Base-by-base conservation (phyloP, 23 red algal species). In the Cyanidioschyzon merolae region DNA sequence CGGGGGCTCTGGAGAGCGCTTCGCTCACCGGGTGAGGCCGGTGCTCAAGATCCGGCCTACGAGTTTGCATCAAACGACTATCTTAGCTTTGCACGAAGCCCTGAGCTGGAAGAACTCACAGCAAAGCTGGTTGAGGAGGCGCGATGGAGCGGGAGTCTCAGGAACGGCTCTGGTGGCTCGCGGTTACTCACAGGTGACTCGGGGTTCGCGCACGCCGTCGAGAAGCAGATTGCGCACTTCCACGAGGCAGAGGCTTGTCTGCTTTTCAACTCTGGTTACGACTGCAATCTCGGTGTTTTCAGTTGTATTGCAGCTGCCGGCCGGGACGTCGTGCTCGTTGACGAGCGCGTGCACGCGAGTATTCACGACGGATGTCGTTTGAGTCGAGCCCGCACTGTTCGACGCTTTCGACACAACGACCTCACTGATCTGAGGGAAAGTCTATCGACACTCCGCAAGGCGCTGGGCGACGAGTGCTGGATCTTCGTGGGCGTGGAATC, bases 41-140 rank as follows among this genome's bases (percentile, higher is more conserved):
- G 7, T 21, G 45, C 45, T 21, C 45, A 7, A 54, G 45, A 54
- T 32, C 29, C 32, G 29, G 63, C 21, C 7, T 17, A 71, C 32
- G 94, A 98, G 54, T 98, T 98, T 77, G 85, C 88, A 1, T 98
- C 94, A 25, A 98, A 98, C 59, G 94, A 98, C 68, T 98, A 98
- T 74, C 51, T 98, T 1, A 85, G 94, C 39, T 76, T 98, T 24
- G 63, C 88, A 24, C 83, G 54, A 12, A 37, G n/a, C 3, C 21
- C 0, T 36, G 17, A 26, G 24, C 77, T 77, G 58, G 71, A 59
- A 58, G 2, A 34, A 24, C 80, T 68, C 58, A 79, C 83, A n/a
- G 59, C 40, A 0, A 18, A 58, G 39, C 71, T 79, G 29, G 24
- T 79, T 30, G 18, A 39, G 32, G 18, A 37, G 37, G 68, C 41